A percentile compares a stretch with the other conserved stretches of the same genome.
phyloP scores from a whole-genome alignment of 2,329 filamentous ascomycete genomes.

The Cordyceps cateniannulata region DNA sequence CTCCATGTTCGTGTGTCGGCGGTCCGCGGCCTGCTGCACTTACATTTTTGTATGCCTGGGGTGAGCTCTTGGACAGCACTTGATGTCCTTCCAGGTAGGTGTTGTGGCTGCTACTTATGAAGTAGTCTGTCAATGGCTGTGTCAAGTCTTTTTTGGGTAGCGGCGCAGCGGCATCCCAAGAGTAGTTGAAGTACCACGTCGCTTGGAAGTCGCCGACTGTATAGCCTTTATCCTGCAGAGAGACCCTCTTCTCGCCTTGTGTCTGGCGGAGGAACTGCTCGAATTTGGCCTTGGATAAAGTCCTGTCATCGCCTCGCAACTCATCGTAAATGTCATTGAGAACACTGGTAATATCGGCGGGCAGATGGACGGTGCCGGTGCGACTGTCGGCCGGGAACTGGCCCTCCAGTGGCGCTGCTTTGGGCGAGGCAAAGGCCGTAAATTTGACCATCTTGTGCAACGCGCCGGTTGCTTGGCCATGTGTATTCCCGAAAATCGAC shows the following conservation, averaged over 20 bases:
- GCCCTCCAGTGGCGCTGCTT: slow-evolving; percentile 22
- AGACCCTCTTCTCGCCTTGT: slow-evolving; percentile 38
- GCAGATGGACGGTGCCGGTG: slow-evolving; percentile 34
- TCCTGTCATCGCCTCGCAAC: slow-evolving; percentile 29
- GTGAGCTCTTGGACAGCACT: slow-evolving; percentile 68
- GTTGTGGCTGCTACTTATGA: slow-evolving; percentile 91
- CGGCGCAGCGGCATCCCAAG: slow-evolving; percentile 38
- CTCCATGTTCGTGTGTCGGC: not conserved
- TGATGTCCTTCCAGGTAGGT: slow-evolving; percentile 89
- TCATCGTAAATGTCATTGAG: slow-evolving; percentile 42
- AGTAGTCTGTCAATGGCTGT: slow-evolving; percentile 78
- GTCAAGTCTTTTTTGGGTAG: slow-evolving; percentile 49
- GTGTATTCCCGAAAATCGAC: slow-evolving; percentile 33
- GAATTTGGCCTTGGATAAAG: slow-evolving; percentile 33
- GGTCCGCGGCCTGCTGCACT: slow-evolving; percentile 23
- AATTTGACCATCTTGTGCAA: slow-evolving; percentile 28
- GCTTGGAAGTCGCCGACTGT: slow-evolving; percentile 44
- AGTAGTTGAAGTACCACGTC: slow-evolving; percentile 37
- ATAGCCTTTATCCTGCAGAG: slow-evolving; percentile 36
- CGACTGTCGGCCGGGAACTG: slow-evolving; percentile 16
- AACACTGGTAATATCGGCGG: slow-evolving; percentile 41
- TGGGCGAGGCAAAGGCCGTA: slow-evolving; percentile 26
- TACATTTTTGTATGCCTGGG: slow-evolving; percentile 71
- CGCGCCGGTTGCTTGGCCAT: slow-evolving; percentile 22
- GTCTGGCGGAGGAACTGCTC: slow-evolving; percentile 41